Conservation (phyloP, 2,329 filamentous ascomycete species). For the Colletotrichum sp. region DNA sequence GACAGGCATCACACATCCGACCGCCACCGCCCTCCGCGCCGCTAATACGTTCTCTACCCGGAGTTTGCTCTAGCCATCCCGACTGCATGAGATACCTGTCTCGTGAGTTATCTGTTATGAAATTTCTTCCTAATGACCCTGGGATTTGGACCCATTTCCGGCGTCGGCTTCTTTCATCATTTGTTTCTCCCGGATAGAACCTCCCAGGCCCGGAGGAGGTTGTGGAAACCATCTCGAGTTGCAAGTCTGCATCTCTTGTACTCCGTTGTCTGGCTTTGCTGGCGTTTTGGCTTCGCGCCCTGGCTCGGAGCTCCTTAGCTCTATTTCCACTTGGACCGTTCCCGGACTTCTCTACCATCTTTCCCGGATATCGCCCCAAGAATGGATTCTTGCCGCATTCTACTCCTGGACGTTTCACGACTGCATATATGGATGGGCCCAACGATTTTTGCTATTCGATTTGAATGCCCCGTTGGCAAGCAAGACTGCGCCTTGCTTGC, state of each 20-base stretch:
- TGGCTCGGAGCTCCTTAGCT: background rate
- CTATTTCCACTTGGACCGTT: background rate
- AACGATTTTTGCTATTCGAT: conserved; percentile 21
- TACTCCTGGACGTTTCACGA: conserved; percentile 20
- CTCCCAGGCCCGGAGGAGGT: conserved; percentile 9
- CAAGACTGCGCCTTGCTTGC: conserved; percentile 14
- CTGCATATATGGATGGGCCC: conserved; percentile 23
- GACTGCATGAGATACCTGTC: conserved; percentile 21
- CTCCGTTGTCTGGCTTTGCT: conserved; percentile 15
- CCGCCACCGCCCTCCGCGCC: conserved; percentile 43
- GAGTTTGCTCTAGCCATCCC: conserved; percentile 1
- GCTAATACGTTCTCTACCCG: conserved; percentile 29
- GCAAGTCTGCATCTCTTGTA: conserved; percentile 23
- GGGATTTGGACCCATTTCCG: conserved; percentile 20
- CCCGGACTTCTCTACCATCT: background rate
- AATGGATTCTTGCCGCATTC: conserved; percentile 15
- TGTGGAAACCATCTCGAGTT: conserved; percentile 8
- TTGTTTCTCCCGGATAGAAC: conserved; percentile 20
- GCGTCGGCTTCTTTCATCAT: conserved; percentile 21
- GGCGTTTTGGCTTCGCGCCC: conserved; percentile 8
- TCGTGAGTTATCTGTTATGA: conserved; percentile 18
- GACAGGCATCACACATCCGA: conserved; percentile 43
- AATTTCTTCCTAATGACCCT: conserved; percentile 21
- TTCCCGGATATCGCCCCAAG: conserved; percentile 3
- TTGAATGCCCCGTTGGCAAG: conserved; percentile 4